Evolutionary conservation across 2,329 filamentous ascomycete species (phyloP).

Genomic region (Fusarium nygamai): DNA sequence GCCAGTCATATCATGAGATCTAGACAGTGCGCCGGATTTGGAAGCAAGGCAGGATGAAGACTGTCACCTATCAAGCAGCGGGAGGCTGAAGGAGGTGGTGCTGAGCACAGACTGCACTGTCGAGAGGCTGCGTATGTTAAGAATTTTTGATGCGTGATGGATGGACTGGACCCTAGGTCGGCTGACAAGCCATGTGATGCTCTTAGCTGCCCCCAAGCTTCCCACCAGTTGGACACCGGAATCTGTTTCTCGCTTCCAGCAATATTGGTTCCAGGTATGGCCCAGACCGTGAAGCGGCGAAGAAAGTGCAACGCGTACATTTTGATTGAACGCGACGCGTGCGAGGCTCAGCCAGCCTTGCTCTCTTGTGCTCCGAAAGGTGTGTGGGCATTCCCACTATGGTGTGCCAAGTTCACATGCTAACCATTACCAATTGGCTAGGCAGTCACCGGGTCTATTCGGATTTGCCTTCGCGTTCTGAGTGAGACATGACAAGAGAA

Average conservation of each 20-base stretch:
- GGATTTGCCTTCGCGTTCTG: slow-evolving; percentile 23
- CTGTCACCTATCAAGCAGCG: slow-evolving; percentile 13
- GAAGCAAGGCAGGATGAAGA: slow-evolving; percentile 13
- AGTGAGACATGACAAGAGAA: slow-evolving; percentile 33
- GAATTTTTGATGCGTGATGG: slow-evolving; percentile 27
- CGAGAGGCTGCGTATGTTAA: slow-evolving; percentile 15
- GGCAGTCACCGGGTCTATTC: slow-evolving; percentile 35
- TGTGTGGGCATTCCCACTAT: slow-evolving; percentile 26
- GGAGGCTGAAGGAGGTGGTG: slow-evolving; percentile 28
- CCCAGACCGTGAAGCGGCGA: background rate
- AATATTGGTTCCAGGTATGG: slow-evolving; percentile 5
- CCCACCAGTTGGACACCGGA: slow-evolving; percentile 7
- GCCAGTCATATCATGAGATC: slow-evolving; percentile 26
- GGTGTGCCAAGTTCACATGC: slow-evolving; percentile 35
- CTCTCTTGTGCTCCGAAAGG: slow-evolving; percentile 2
- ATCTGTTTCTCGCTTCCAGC: slow-evolving; percentile 23
- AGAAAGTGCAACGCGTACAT: slow-evolving; percentile 27
- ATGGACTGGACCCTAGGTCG: slow-evolving; percentile 32
- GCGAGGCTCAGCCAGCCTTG: slow-evolving; percentile 38
- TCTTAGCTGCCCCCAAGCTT: slow-evolving; percentile 11
- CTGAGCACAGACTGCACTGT: slow-evolving; percentile 22
- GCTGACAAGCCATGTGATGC: slow-evolving; percentile 44
- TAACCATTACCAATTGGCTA: slow-evolving; percentile 19
- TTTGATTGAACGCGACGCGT: slow-evolving; percentile 27
- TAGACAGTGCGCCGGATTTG: slow-evolving; percentile 31